Conservation (phyloP, 352 stramenopile species). For the Phytophthora podocarpi region DNA sequence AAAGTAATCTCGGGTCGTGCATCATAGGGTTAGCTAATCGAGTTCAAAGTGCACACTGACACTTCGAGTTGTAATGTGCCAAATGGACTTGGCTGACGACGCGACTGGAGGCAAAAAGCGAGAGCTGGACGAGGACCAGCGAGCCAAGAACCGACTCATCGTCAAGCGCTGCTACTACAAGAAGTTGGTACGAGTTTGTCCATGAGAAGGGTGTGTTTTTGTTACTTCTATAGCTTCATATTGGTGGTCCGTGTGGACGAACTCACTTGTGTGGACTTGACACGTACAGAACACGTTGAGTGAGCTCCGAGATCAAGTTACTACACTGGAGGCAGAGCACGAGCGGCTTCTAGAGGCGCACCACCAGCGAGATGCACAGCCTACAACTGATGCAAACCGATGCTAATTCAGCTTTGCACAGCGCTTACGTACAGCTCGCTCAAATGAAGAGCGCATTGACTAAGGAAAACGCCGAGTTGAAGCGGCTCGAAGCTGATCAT, state of each 20-base stretch:
- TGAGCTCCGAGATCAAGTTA: constrained; percentile 49
- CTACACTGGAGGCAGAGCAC: constrained; percentile 48
- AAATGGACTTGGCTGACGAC: constrained; percentile 17
- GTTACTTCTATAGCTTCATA: not conserved
- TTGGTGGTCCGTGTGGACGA: not conserved
- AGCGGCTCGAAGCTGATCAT: constrained; percentile 46
- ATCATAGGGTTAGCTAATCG: constrained; percentile 27
- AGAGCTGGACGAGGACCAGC: constrained; percentile 38
- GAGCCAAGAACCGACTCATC: constrained; percentile 59
- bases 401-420: constrained; percentile 15
- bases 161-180: constrained; percentile 82
- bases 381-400: constrained; percentile 7
- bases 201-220: not conserved
- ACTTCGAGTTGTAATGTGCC: constrained; percentile 23
- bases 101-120: constrained; percentile 8
- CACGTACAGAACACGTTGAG: constrained; percentile 53
- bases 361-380: constrained; percentile 33
- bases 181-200: constrained; percentile 50
- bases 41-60: not conserved
- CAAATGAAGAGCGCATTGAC: constrained; percentile 48
- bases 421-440: constrained; percentile 50
- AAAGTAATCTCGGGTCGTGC: constrained; percentile 25
- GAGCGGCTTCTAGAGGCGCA: constrained; percentile 39
- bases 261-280: constrained; percentile 7
- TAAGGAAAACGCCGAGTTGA: constrained; percentile 57